phyloP scores from a whole-genome alignment of 257 asterid genomes.

The Salvia rosmarinus region DNA sequence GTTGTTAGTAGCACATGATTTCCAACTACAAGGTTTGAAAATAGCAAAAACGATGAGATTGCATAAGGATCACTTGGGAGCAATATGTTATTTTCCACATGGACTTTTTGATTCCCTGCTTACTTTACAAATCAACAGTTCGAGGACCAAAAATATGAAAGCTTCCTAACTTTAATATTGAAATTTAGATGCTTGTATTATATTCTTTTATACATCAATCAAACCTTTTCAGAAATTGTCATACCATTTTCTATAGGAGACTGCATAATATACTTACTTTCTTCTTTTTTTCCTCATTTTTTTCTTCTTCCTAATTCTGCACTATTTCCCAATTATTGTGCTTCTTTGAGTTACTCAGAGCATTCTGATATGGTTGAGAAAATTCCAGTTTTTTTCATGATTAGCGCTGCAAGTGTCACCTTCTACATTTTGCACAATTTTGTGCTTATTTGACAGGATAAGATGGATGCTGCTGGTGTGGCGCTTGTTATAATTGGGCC shows the following conservation, averaged over 20 bases:
- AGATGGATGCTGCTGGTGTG: conserved; percentile 92
- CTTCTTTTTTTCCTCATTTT: no score
- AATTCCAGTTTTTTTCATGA: neutral
- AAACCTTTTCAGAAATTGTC: neutral
- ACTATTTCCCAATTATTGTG: neutral
- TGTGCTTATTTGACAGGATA: conserved; percentile 60
- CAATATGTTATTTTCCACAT: conserved; percentile 8
- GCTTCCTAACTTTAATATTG: neutral
- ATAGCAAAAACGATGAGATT: no score
- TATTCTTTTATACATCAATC: neutral
- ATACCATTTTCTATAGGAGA: conserved; percentile 7
- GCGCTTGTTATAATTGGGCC: conserved; percentile 95
- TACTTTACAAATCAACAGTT: neutral
- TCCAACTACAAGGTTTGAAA: no score
- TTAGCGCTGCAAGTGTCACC: neutral
- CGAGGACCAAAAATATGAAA: neutral
- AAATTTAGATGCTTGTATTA: neutral
- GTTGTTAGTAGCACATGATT: no score
- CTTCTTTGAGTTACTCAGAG: neutral
- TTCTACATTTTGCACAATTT: conserved; percentile 25
- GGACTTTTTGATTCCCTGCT: neutral
- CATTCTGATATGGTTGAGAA: neutral
- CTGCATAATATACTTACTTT: conserved; percentile 1
- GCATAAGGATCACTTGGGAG: neutral
- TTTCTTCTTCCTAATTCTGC: neutral